Evolutionary conservation across 2,329 filamentous ascomycete species (phyloP), one percentile per base, ranked within the genome.

Genomic region (Truncatella angustata): DNA sequence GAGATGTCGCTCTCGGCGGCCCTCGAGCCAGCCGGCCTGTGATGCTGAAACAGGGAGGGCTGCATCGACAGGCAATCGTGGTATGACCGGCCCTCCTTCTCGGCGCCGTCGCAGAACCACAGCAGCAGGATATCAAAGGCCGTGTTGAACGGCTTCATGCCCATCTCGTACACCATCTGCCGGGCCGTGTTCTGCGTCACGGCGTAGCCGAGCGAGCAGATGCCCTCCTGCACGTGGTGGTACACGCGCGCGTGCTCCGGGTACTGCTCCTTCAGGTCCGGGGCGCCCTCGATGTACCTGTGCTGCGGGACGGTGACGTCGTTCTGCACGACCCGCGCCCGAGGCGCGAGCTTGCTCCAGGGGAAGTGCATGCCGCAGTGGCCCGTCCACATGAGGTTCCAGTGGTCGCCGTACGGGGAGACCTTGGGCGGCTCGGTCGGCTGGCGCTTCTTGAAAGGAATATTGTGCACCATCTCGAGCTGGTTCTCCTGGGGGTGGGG

Each of bases 311-410:
- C 70, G 0, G 73, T 75, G 1, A 32, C 37, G 50, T 76, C 72
- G 39, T 66, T 49, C 2, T 53, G 62, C n/a, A 68, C 60, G 5
- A 73, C 60, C 4, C 68, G 64, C 0, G 62, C 63, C 34, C 63
- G 69, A 60, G 2, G 65, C 55, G 1, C 43, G 36, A 23, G 54
- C 46, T 44, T 52, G 16, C 18, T 5, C 26, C 52, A 59, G 1
- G 66, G 62, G 42, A 72, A 66, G 20, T 62, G 57, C 61, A 68
- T 67, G 4, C 73, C 73, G 52, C 76, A 79, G 57, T 77, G 74
- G 21, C 78, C 78, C 1, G 78, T 60, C 76, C 76, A 80, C 7
- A 80, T 69, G 3, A 80, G 54, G 52, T 81, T 77, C 78, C 78
- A 81, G 52, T 24, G 14, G 18, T 36, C 28, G n/a, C 78, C 76